Base-by-base conservation (phyloP, 2,329 filamentous ascomycete genomes). In the Fusarium incarnatum region DNA sequence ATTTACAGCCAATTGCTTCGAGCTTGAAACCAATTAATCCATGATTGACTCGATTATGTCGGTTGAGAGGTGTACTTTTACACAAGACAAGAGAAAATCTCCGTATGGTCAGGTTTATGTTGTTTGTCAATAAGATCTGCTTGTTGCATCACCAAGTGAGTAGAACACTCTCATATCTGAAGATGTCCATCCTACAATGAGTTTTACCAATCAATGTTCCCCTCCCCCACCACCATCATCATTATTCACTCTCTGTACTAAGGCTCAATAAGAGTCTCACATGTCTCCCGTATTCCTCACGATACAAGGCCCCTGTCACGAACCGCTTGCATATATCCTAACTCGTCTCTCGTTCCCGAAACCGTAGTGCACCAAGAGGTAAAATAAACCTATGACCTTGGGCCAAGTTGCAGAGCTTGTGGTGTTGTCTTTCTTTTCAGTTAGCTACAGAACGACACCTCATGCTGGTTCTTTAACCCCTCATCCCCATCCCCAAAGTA, bases 401-500 rank as follows among this genome's bases (percentile, higher is more conserved):
- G 71, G 69, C 67, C 64, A 65, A 61, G 54, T 56, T 41, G 8
- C 44, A 48, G 60, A 61, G 49, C 41, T 64, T 53, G 50, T 64
- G 42, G 54, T 63, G 55, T 48, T 65, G 55, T 55, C 52, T 52
- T 34, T 56, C 57, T 41, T 34, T 37, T 42, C 32, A 47, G 25
- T 40, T 69, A 45, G 37, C 22, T 41, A 52, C 32, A n/a, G 27
- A 41, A 37, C 18, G 34, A 37, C 40, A 22, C 32, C 22, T 41
- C 40, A 20, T 28, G 18, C 30, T 41, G 49, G 60, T 59, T 49
- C 48, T 45, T 67, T 73, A 69, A 71, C 73, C 71, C 67, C 73
- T 75, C 73, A 73, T 54, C 67, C 23, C 18, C 32, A 41, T 52
- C 40, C 23, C 32, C 13, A n/a, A 28, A 41, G n/a, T n/a, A 52